Base-by-base conservation (phyloP, 768 basidiomycete genomes). In the Pholiota molesta region DNA sequence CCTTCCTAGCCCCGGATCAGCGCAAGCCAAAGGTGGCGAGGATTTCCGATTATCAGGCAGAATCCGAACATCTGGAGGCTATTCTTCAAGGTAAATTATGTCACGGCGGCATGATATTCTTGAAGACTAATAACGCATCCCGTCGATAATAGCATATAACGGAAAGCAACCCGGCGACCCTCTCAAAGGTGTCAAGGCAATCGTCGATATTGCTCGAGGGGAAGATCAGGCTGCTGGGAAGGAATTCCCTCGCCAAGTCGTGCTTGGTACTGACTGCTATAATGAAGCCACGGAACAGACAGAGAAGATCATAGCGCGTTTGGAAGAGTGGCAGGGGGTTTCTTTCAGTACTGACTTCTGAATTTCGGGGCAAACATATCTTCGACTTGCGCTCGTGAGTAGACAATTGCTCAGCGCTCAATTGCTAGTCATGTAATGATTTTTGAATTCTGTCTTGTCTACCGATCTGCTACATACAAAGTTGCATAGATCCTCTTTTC, bases 121-220 rank as follows among this genome's bases (percentile, higher is more conserved):
- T 37, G 35, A 10, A 37, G 11, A 13, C 14, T 9, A 37, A 5
- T 37, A 37, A 37, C 14, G 35, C 3, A 37, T 16, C 35, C 2
- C 14, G 11, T 13, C 14, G 35, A 59, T 47, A 1, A 5, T 61
- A 75, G 77, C 68, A 4, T 71, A 65, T 52, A 72, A 75, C 45
- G 75, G 76, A 9, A 71, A 73, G 17, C 75, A 78, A 60, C 78
- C 75, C 0, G 78, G 80, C 0, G 71, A 80, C 54, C 77, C 78
- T 1, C 26, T 55, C 14, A 77, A 78, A 59, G 77, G 74, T 0
- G 78, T 73, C 8, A 58, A 74, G 31, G 62, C 74, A 4, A 72
- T 79, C 6, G 68, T 73, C 9, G 78, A 79, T 53, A 58, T 78
- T 1, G 69, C 74, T 16, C 61, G 67, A 31, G 73, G 72, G 2